Percentiles rank a stretch among this genome's conserved stretches.
Evolutionary conservation across 352 stramenopile species (phyloP).

Genomic region (Phytophthora citricola): DNA sequence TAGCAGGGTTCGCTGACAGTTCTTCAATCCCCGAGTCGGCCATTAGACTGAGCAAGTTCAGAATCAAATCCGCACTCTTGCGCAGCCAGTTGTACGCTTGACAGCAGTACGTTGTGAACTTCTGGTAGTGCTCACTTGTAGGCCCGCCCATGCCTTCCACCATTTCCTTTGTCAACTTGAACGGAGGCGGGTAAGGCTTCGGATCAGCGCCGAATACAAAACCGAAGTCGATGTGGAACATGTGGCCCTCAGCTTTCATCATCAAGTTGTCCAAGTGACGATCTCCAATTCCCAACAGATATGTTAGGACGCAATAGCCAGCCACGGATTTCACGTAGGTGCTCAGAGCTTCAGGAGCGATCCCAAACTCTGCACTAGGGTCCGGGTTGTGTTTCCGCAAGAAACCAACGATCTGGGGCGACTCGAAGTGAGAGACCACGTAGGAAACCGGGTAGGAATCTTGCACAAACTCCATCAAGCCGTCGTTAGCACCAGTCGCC

Average conservation of each 20-base stretch:
- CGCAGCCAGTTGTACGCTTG: slow-evolving; percentile 95
- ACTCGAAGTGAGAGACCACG: slow-evolving; percentile 95
- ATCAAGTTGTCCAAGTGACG: slow-evolving; percentile 99
- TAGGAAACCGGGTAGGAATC: slow-evolving; percentile 96
- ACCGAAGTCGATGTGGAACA: slow-evolving; percentile 99
- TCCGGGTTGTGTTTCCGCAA: slow-evolving; percentile 89
- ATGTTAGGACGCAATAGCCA: slow-evolving; percentile 99
- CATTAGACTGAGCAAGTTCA: slow-evolving; percentile 99
- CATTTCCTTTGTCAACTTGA: slow-evolving; percentile 98
- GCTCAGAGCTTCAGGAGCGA: slow-evolving; percentile 93
- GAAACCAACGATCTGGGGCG: slow-evolving; percentile 92
- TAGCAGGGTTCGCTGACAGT: slow-evolving; percentile 85
- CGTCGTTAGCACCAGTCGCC: slow-evolving; percentile 89
- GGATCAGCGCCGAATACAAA: slow-evolving; percentile 99
- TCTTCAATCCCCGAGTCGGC: slow-evolving; percentile 98
- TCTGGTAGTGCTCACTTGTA: slow-evolving; percentile 91
- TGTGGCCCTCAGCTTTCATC: slow-evolving; percentile 95
- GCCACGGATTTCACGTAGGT: slow-evolving; percentile 98
- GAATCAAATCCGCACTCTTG: slow-evolving; percentile 97
- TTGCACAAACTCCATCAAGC: slow-evolving; percentile 98
- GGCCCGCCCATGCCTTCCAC: slow-evolving; percentile 96
- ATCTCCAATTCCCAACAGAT: slow-evolving; percentile 99
- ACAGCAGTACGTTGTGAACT: slow-evolving; percentile 95
- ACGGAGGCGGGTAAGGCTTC: slow-evolving; percentile 98
- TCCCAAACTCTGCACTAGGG: slow-evolving; percentile 82